These are phyloP conservation scores for Trichophyton schoenleinii DNA, from an alignment of 2,329 filamentous ascomycete species.

Conservation along the genomic window DNA sequence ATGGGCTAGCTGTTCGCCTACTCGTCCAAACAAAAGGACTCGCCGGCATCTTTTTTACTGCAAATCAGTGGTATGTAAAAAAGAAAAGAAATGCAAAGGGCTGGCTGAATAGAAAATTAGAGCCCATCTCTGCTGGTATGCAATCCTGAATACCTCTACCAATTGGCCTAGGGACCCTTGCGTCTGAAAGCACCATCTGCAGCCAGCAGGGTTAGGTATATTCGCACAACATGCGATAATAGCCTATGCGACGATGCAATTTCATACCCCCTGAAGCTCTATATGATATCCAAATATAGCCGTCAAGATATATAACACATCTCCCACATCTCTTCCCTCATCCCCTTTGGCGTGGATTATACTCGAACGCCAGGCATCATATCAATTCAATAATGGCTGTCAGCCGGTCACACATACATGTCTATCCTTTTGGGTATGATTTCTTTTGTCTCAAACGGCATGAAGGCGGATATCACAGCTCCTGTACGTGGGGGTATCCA, in stretches of 20 bases:
- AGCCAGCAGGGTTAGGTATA: not conserved
- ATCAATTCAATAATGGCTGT: constrained; percentile 1
- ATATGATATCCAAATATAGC: not conserved
- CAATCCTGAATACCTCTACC: no score
- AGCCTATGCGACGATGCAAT: not conserved
- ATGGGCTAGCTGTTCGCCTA: not conserved
- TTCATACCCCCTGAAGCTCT: not conserved
- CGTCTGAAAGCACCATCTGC: not conserved
- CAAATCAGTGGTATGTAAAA: not conserved
- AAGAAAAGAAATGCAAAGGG: not conserved
- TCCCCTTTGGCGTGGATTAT: not conserved
- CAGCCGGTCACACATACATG: not conserved
- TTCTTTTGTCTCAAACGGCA: not conserved
- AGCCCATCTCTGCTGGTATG: not conserved
- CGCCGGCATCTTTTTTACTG: not conserved
- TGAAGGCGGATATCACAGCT: not conserved
- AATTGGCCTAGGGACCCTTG: not conserved
- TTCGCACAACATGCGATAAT: not conserved
- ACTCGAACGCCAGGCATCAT: not conserved
- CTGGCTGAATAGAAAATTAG: not conserved
- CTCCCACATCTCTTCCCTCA: not conserved
- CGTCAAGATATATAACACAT: not conserved
- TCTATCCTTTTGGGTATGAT: not conserved
- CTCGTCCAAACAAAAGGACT: not conserved
- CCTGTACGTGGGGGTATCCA: not conserved